Base-by-base conservation (phyloP, 1,284 basidiomycete species). In the Cryptococcus neoformans region DNA sequence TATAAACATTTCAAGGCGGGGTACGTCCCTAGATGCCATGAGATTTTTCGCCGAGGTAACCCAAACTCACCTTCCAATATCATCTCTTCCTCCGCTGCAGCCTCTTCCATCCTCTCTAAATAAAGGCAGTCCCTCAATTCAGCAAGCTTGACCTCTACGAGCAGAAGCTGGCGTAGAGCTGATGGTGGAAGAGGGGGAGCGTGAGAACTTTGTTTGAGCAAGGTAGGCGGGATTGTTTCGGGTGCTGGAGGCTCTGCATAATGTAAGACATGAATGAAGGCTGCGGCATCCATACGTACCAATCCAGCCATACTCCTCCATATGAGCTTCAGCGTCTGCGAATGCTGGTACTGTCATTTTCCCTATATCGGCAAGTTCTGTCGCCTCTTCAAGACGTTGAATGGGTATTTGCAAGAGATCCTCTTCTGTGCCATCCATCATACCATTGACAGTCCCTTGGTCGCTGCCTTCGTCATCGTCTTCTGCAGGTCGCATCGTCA, bases 131-230 rank as follows among this genome's bases (percentile, higher is more conserved):
- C 82, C 34, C 83, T 67, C 44, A 84, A 64, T 39, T 79, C 75
- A 1, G 82, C 82, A 59, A 83, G 83, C 40, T 80, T 80, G 63
- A 84, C 77, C 66, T 84, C 83, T 49, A 83, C 81, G 59, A 77
- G 78, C 17, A 83, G 75, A 34, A 84, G 67, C 0, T 78, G 78
- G 46, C 81, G 80, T 66, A 83, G 78, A 3, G 81, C 81, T 44
- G 82, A 81, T 34, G 72, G 44, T 0, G 70, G 70, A 0, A 75
- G 75, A 3, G 72, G 71, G 6, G 76, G 69, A 0, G 70, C 69
- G 55, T 77, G 75, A 1, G 71, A 69, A 1, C 40, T 40, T 34
- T 47, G 62, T 48, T 46, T 40, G 21, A 21, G 21, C 21, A 21
- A 21, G 21, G 21, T 21, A 21, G 21, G 49, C 37, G n/a, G 57